These are phyloP conservation scores for Earliella scabrosa DNA, from an alignment of 1,284 basidiomycete genomes.

Conservation along the genomic window DNA sequence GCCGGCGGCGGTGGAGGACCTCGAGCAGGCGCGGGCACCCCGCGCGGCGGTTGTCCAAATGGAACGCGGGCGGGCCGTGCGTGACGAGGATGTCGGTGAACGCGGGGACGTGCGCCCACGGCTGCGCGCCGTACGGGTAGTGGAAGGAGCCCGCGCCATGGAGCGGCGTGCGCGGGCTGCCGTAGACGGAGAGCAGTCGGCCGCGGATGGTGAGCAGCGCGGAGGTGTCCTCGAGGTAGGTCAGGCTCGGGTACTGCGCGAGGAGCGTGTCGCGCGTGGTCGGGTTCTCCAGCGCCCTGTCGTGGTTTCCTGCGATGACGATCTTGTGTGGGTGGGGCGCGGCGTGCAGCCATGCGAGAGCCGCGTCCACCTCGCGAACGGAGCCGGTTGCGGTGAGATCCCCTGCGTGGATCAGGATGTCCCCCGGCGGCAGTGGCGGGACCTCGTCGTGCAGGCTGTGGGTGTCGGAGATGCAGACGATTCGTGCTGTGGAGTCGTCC, in stretches of 20 bases:
- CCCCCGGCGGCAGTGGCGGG: conserved; percentile 42
- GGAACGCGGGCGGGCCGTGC: conserved; percentile 43
- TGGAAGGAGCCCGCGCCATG: conserved; percentile 42
- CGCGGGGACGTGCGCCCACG: conserved; percentile 32
- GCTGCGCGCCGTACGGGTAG: conserved; percentile 34
- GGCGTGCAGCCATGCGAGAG: conserved; percentile 34
- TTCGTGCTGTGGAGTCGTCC: conserved; percentile 11
- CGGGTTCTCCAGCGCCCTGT: conserved; percentile 30
- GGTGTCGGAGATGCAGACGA: conserved; percentile 47
- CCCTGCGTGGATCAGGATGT: conserved; percentile 49
- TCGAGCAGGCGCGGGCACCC: conserved; percentile 40
- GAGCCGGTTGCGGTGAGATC: conserved; percentile 42
- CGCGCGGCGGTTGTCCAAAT: conserved; percentile 33
- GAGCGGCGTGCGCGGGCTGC: conserved; percentile 40
- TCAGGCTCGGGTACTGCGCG: conserved; percentile 28
- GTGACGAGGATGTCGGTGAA: conserved; percentile 45
- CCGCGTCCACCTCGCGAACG: conserved; percentile 33
- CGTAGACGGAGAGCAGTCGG: conserved; percentile 37
- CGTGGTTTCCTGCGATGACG: conserved; percentile 49
- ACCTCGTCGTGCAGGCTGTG: conserved; percentile 39
- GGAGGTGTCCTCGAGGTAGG: conserved; percentile 36
- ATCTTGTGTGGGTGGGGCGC: conserved; percentile 43
- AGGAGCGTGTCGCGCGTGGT: conserved; percentile 7
- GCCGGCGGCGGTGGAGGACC: conserved; percentile 38
- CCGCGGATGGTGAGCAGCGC: conserved; percentile 30